These are phyloP conservation scores for Pythium brachiatum DNA, from an alignment of 352 stramenopile genomes.

Conservation along the genomic window DNA sequence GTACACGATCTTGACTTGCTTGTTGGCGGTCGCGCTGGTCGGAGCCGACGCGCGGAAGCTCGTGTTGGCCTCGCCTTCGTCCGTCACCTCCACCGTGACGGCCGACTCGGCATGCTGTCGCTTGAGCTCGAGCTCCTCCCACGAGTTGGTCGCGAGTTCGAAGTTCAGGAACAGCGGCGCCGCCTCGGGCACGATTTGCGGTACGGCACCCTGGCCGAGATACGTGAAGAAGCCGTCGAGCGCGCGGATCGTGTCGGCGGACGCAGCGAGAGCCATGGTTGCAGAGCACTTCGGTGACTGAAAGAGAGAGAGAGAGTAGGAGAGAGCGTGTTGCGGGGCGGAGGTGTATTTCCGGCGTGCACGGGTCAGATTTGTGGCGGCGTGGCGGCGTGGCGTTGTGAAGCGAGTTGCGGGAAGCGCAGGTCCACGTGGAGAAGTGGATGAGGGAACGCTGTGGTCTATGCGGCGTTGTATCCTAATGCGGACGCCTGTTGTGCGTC, in stretches of 20 bases:
- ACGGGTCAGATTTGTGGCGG: not conserved
- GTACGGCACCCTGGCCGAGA: not conserved
- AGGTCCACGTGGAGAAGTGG: not conserved
- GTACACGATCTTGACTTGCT: slow-evolving; percentile 67
- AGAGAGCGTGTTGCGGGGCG: not conserved
- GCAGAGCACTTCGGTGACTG: not conserved
- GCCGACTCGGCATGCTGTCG: slow-evolving; percentile 19
- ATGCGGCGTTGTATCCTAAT: not conserved
- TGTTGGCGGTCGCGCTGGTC: slow-evolving; percentile 3
- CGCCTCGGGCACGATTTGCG: not conserved
- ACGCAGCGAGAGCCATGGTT: slow-evolving; percentile 20
- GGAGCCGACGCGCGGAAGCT: not conserved
- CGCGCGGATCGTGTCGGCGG: slow-evolving; percentile 23
- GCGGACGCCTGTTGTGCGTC: not conserved
- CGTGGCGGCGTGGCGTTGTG: not conserved
- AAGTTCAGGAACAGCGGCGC: slow-evolving; percentile 27
- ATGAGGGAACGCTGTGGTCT: not conserved
- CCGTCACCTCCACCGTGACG: slow-evolving; percentile 19
- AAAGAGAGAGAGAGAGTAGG: not conserved
- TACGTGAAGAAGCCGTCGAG: slow-evolving; percentile 31
- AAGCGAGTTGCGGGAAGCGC: not conserved
- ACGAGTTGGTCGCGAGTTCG: slow-evolving; percentile 28
- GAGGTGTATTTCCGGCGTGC: slow-evolving; percentile 1
- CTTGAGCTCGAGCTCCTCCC: slow-evolving; percentile 30
- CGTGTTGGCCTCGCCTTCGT: slow-evolving; percentile 21